phyloP scores from a whole-genome alignment of 2,329 filamentous ascomycete species.

The Myrmaecium sp. region DNA sequence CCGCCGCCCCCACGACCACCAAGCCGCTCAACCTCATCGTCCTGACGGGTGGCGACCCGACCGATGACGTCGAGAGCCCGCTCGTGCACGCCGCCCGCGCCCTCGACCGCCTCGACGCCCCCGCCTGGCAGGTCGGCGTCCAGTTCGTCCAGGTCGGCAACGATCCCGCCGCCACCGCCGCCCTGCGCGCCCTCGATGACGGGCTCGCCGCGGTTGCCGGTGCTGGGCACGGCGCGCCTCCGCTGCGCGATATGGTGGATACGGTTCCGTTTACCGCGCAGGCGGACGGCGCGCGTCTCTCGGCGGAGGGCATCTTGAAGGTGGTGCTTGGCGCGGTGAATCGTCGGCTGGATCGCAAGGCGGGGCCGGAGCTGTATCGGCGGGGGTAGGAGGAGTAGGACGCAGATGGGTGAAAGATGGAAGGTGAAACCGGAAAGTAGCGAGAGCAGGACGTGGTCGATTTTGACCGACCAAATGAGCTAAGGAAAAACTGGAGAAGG shows the following conservation, averaged over 20 bases:
- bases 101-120: conserved; percentile 53
- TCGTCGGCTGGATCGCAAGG: conserved; percentile 41
- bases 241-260: conserved; percentile 83
- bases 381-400: too few species aligned
- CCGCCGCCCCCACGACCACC: conserved; percentile 31
- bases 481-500: too few species aligned
- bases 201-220: conserved; percentile 38
- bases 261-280: conserved; percentile 57
- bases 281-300: conserved; percentile 34
- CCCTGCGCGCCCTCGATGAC: conserved; percentile 62
- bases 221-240: conserved; percentile 31
- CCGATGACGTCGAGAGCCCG: conserved; percentile 58
- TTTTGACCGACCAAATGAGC: too few species aligned
- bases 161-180: conserved; percentile 45
- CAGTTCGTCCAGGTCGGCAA: conserved; percentile 93
- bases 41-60: conserved; percentile 74
- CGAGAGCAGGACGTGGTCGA: too few species aligned
- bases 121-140: conserved; percentile 70
- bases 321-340: conserved; percentile 65
- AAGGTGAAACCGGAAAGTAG: too few species aligned
- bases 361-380: conserved; percentile 17
- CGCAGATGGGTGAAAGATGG: too few species aligned
- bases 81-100: conserved; percentile 51
- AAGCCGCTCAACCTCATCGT: conserved; percentile 85
- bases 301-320: conserved; percentile 60